Evolutionary conservation across 78 protist genomes (phyloP), one percentile per base, ranked within the genome.

Genomic region (Emiliania huxleyi): DNA sequence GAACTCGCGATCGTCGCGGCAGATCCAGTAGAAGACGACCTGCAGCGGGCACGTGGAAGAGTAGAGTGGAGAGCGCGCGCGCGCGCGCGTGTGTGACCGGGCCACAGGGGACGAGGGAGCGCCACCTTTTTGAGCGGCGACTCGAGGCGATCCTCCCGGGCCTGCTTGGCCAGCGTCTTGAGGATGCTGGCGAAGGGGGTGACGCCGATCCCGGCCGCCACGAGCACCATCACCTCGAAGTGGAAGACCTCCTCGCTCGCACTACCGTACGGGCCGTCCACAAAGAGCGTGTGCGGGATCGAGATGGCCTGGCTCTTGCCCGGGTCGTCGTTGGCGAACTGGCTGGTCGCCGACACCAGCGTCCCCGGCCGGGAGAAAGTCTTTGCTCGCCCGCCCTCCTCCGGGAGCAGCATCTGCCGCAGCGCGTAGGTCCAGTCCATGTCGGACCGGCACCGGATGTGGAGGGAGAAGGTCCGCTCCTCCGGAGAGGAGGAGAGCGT

Each of bases 111-210:
- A n/a, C n/a, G n/a, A n/a, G n/a, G n/a, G n/a, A n/a, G n/a, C n/a
- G 73, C 23, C n/a, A 62, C 73, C 73, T 62, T 62, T 62, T 62
- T 62, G 38, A 62, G 73, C 8, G 73, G 73, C 22, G 73, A 18
- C 73, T 62, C 73, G 73, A 62, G 73, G 4, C 23, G 23, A 62
- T 15, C 73, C 23, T 62, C 11, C 73, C 12, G 23, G 8, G 73
- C 73, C 73, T 62, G 73, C 8, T 18, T 1, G 12, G 73, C 73
- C 8, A 62, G 73, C 52, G 94, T 90, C 93, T 96, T 95, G 52
- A 98, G 92, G 55, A 98, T 91, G 12, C 98, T 96, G 0, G 98
- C 97, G 38, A 96, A 96, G 71, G 99, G 99, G 1, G 99, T 98
- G 19, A 98, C 98, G 69, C 99, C 99, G 77, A 97, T 97, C 37